Base-by-base conservation (phyloP, 1,284 basidiomycete species). In the Ceratorhiza oryzae-sativae region DNA sequence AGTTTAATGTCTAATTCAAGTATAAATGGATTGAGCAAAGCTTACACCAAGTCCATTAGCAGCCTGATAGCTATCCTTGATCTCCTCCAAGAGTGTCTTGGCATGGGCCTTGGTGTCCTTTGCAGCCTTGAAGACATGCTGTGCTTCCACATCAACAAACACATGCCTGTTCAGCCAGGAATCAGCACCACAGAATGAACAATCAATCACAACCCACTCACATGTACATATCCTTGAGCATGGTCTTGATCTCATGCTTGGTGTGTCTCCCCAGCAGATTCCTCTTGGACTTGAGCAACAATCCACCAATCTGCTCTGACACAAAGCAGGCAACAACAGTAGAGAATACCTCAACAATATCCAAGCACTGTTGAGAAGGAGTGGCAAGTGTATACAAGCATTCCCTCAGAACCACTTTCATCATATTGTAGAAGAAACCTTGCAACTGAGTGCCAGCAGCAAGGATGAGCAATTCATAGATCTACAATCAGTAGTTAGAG, bases 291-390 rank as follows among this genome's bases (percentile, higher is more conserved):
- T 91, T 93, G 72, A 95, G 81, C n/a, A 84, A 80, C 60, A 95
- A 87, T 15, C 91, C 91, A 76, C 86, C 91, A 58, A 93, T 80
- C 68, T 91, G 87, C 32, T 83, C 82, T 2, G 89, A 87, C 32
- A 83, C 86, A 88, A 90, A 93, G 74, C 85, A 80, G 36, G 92
- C 80, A 4, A 92, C 88, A 0, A 89, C 84, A 41, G 83, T 78
- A 77, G 86, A 89, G 73, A 92, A 78, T 1, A 94, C 90, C 76
- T 92, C 87, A 27, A 90, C 88, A 72, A 95, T 80, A 77, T 95
- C 90, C 27, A 93, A 82, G 51, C 83, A 84, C 51, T 79, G 80
- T 2, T 81, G 82, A 32, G 84, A 83, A 25, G 83, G 81, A 13
- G 84, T 86, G 12, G 88, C 84, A 15, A 1, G 82, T 78, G 79